A percentile compares a stretch with the other conserved stretches of the same genome.
These are phyloP conservation scores for Magnaporthiopsis poae DNA, from an alignment of 2,329 filamentous ascomycete species.

Conservation along the genomic window DNA sequence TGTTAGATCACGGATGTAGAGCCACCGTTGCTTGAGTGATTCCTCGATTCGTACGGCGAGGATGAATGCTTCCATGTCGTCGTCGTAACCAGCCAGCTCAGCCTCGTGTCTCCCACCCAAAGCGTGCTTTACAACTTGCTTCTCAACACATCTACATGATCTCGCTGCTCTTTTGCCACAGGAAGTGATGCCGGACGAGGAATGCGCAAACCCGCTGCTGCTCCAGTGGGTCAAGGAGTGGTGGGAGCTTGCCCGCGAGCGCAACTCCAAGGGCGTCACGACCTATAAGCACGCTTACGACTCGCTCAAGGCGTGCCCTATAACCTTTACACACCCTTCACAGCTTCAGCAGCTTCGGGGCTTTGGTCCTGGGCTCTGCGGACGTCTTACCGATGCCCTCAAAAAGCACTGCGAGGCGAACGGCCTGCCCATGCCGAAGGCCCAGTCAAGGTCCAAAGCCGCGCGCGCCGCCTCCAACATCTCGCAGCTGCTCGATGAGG, in stretches of 20 bases:
- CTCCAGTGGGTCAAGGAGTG: conserved; percentile 69
- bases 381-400: conserved; percentile 54
- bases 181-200: conserved; percentile 16
- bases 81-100: neutral
- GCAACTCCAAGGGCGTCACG: conserved; percentile 59
- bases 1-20: too few species aligned
- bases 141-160: neutral
- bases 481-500: neutral
- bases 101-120: neutral
- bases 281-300: conserved; percentile 69
- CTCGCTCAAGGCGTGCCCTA: conserved; percentile 64
- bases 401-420: conserved; percentile 54
- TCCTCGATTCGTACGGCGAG: neutral
- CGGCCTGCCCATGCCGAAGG: conserved; percentile 57
- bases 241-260: conserved; percentile 59
- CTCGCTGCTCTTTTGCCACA: neutral
- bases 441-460: conserved; percentile 36
- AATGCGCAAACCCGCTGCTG: conserved; percentile 60
- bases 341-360: conserved; percentile 64
- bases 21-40: neutral
- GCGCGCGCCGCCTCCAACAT: conserved; percentile 20
- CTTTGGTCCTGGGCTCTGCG: conserved; percentile 62
- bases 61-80: neutral
- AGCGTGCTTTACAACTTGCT: neutral
- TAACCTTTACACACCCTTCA: conserved; percentile 61